These are phyloP conservation scores for Trichoderma simmonsii DNA, from an alignment of 2,329 filamentous ascomycete species.

Conservation along the genomic window DNA sequence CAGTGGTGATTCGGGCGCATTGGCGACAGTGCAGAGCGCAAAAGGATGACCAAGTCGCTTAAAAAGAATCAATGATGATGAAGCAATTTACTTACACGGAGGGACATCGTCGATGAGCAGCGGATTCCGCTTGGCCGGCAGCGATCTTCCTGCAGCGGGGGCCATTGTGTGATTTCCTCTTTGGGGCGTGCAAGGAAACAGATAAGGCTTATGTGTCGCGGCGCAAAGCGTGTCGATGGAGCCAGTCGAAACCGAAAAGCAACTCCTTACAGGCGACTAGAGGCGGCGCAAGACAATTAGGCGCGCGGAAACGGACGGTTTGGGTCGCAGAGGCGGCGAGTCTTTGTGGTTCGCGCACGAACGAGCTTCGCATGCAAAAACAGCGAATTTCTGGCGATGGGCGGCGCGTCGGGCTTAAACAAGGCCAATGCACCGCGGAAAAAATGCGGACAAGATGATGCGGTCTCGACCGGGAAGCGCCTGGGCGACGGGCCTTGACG, in stretches of 20 bases:
- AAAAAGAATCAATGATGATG: background rate
- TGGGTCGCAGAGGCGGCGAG: background rate
- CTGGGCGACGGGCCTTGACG: background rate
- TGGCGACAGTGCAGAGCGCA: background rate
- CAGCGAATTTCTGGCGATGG: background rate
- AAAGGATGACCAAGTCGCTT: background rate
- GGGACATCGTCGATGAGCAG: slow-evolving; percentile 64
- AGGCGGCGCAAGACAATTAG: slow-evolving; percentile 10
- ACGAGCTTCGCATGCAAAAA: slow-evolving; percentile 14
- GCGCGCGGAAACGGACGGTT: slow-evolving; percentile 22
- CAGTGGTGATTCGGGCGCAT: slow-evolving; percentile 22
- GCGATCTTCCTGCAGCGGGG: slow-evolving; percentile 36
- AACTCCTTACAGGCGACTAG: slow-evolving; percentile 22
- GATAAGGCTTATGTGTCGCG: slow-evolving; percentile 5
- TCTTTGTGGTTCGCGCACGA: slow-evolving; percentile 3
- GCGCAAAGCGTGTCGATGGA: slow-evolving; percentile 18
- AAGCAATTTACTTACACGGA: slow-evolving; percentile 47
- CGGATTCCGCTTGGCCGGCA: slow-evolving; percentile 63
- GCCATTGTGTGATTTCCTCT: slow-evolving; percentile 32
- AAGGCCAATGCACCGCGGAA: background rate
- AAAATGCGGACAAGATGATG: background rate
- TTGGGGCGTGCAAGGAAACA: slow-evolving; percentile 7
- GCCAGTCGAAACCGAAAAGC: slow-evolving; percentile 18
- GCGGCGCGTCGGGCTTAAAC: slow-evolving; percentile 16
- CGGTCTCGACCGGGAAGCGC: background rate